Conservation (phyloP, 2,329 filamentous ascomycete species). For the Xylaria multiplex region DNA sequence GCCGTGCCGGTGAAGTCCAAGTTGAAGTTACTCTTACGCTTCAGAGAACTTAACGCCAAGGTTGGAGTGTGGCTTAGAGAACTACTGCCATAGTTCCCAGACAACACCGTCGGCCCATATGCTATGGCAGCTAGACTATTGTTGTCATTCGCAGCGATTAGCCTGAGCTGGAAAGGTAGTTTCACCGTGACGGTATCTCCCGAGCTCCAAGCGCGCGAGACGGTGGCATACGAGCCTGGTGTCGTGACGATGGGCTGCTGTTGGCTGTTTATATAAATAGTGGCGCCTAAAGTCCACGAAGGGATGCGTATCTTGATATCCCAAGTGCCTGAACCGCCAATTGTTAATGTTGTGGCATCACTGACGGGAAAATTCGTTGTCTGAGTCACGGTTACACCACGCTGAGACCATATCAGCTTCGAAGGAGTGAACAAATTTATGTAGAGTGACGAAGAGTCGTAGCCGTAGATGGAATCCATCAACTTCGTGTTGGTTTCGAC, state of each 20-base stretch:
- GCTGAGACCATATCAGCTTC: slow-evolving; percentile 55
- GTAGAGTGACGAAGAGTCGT: slow-evolving; percentile 55
- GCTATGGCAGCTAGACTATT: slow-evolving; percentile 55
- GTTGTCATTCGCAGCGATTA: slow-evolving; percentile 60
- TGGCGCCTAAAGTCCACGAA: slow-evolving; percentile 54
- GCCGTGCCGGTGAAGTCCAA: slow-evolving; percentile 51
- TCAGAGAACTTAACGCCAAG: slow-evolving; percentile 47
- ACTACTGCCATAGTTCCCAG: slow-evolving; percentile 56
- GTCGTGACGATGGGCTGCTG: slow-evolving; percentile 40
- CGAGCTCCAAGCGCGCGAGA: slow-evolving; percentile 55
- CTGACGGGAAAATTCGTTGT: slow-evolving; percentile 55
- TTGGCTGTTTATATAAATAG: slow-evolving; percentile 56
- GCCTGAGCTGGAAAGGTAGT: slow-evolving; percentile 58
- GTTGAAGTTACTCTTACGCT: slow-evolving; percentile 36
- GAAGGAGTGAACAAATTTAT: slow-evolving; percentile 63
- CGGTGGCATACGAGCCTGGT: slow-evolving; percentile 54
- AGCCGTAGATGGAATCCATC: slow-evolving; percentile 63
- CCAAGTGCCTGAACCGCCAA: slow-evolving; percentile 50
- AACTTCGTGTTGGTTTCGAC: slow-evolving; percentile 65
- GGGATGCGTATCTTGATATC: slow-evolving; percentile 58
- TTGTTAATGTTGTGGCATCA: slow-evolving; percentile 53
- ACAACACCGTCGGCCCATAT: slow-evolving; percentile 58
- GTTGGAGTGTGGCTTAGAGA: slow-evolving; percentile 44
- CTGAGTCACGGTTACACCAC: slow-evolving; percentile 55
- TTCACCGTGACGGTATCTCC: slow-evolving; percentile 56